phyloP scores from a whole-genome alignment of 2,329 filamentous ascomycete genomes.

The Hymenoscyphus infarciens region DNA sequence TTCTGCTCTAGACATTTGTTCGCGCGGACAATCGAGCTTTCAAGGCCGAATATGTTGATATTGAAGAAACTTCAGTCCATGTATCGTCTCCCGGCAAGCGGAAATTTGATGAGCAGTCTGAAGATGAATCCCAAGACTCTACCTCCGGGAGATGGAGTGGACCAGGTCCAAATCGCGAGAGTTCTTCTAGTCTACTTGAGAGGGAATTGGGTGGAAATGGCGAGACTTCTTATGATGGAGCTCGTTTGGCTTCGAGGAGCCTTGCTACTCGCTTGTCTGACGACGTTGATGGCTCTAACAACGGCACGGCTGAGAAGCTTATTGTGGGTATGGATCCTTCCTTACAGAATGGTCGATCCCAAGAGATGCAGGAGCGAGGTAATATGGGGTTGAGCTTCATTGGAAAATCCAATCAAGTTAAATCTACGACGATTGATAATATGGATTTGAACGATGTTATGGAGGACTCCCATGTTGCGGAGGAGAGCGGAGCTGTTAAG shows the following conservation, averaged over 20 bases:
- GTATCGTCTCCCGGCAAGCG: constrained; percentile 29
- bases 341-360: constrained; percentile 7
- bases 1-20: constrained; percentile 43
- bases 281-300: constrained; percentile 10
- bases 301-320: constrained; percentile 15
- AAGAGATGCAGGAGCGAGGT: constrained; percentile 34
- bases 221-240: constrained; percentile 1
- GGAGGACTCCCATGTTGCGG: constrained; percentile 24
- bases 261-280: constrained; percentile 9
- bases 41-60: constrained; percentile 42
- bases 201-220: constrained; percentile 10
- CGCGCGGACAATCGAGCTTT: constrained; percentile 51
- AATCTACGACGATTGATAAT: constrained; percentile 22
- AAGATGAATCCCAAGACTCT: constrained; percentile 9
- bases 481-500: constrained; percentile 28
- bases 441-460: constrained; percentile 34
- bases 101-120: constrained; percentile 27
- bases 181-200: constrained; percentile 8
- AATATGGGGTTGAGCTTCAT: constrained; percentile 21
- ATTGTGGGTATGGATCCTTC: constrained; percentile 30
- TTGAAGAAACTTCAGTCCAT: constrained; percentile 13
- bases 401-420: constrained; percentile 15
- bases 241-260: constrained; percentile 9
- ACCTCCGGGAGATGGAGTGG: constrained; percentile 6
- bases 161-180: constrained; percentile 10